Conservation (phyloP, 179 eudicot genomes). For the Spergularia azorica region DNA sequence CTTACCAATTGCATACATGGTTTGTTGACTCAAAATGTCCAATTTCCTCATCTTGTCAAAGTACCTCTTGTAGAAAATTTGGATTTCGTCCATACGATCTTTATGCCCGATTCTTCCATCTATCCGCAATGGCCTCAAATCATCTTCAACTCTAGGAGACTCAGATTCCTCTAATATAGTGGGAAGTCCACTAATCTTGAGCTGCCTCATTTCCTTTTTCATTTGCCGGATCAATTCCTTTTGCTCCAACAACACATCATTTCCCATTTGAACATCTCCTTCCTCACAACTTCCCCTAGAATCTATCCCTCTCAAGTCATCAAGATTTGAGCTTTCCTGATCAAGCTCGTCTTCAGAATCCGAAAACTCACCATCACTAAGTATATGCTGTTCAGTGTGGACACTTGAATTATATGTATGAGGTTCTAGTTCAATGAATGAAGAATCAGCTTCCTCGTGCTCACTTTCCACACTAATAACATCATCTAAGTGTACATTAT, state of each 20-base stretch:
- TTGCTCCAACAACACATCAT: conserved; percentile 59
- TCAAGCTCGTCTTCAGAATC: conserved; percentile 28
- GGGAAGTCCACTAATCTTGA: conserved; percentile 57
- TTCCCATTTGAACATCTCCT: conserved; percentile 36
- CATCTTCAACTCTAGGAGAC: conserved; percentile 60
- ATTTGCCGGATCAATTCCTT: conserved; percentile 60
- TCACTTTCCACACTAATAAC: background rate
- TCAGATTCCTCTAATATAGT: conserved; percentile 84
- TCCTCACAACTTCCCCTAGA: conserved; percentile 17
- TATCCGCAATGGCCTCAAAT: conserved; percentile 70
- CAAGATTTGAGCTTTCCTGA: conserved; percentile 14
- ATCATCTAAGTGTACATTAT: conserved; percentile 7
- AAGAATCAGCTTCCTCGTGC: conserved; percentile 34
- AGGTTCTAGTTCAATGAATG: conserved; percentile 51
- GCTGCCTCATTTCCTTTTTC: conserved; percentile 67
- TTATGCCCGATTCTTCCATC: conserved; percentile 66
- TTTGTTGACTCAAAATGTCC: conserved; percentile 84
- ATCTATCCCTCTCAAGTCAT: conserved; percentile 19
- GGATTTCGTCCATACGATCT: conserved; percentile 74
- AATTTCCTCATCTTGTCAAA: conserved; percentile 74
- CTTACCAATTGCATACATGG: conserved; percentile 87
- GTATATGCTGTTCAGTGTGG: conserved; percentile 2
- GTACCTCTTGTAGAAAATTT: conserved; percentile 71
- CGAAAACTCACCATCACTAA: conserved; percentile 13
- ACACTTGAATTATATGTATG: conserved; percentile 22